Evolutionary conservation across 768 basidiomycete species (phyloP), one percentile per base, ranked within the genome.

Genomic region (Sistotremastrum suecicum): DNA sequence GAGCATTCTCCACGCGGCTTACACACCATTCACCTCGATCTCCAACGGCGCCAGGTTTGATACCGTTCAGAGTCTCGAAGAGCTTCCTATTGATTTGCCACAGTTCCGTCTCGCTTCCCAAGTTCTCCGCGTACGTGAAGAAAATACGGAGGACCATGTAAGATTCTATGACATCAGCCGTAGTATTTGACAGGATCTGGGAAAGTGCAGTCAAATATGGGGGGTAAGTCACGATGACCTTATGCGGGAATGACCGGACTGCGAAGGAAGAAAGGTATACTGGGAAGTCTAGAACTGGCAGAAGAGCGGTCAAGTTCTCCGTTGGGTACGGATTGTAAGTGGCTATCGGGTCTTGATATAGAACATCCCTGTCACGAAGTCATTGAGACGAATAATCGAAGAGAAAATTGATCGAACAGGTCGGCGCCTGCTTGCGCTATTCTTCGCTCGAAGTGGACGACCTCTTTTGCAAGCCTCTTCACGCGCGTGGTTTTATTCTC

Each of bases 261-360:
- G 83, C 74, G 58, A 88, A 92, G 1, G 85, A 68, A 0, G 94
- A 74, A 48, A 97, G 80, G 62, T 95, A 99, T n/a, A 76, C 70
- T 1, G 75, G 68, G 61, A 94, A 88, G 51, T 84, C 69, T 51
- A 99, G 74, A 58, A 89, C 76, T 1, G 83, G 74, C 4, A 97
- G 64, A 1, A 74, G 64, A 11, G 69, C 66, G 31, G 78, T 78
- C 47, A 98, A 72, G 36, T 83, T 80, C 10, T 72, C 67, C 45
- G 90, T 66, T 2, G 74, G 66, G 37, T 74, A 69, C 5, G 89
- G 90, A 58, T 98, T 98, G 63, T 99, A 97, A 0, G 88, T 84
- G 39, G 70, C 79, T 40, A 87, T 67, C 2, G 92, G 92, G 58
- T 97, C 82, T 60, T 81, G 78, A 49, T 74, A 70, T 39, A 84